Base-by-base conservation (phyloP, 2,329 filamentous ascomycete species). In the Alternaria incomplexa region DNA sequence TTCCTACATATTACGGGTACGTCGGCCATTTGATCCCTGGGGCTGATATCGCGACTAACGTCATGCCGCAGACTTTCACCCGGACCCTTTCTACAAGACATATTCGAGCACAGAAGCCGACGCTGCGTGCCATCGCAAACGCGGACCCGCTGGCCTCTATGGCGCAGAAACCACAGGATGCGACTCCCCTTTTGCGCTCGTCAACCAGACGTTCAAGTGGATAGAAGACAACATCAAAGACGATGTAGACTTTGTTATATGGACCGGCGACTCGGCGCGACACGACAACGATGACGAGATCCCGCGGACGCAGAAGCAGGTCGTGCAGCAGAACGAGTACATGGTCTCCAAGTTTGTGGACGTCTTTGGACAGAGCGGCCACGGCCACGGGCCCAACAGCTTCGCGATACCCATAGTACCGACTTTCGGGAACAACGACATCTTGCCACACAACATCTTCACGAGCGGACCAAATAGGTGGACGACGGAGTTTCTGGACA, bases 341-440 rank as follows among this genome's bases (percentile, higher is more conserved):
- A 84, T 97, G 66, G 90, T 93, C 52, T 82, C 89, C 71, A 93
- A 93, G 78, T 93, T 98, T 79, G 81, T 86, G 50, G 87, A 93
- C 20, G 85, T 91, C 10, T 97, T 97, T 75, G 85, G 86, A 22
- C 64, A 67, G 20, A 56, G 52, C 72, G 81, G 86, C 45, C 83
- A 87, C 67, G 76, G 82, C 20, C 63, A 67, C 53, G 79, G 83
- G 62, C 78, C 80, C 40, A 76, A 82, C 64, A 87, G 88, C 61
- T 86, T 93, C 62, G 80, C 85, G 12, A 86, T 98, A 5, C 95
- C 96, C 5, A 88, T 98, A 28, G 85, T 99, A 20, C 94, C 96
- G 0, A 97, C 90, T 0, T 90, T 97, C 70, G 96, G 96, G 64
- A 99, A 99, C 83, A 99, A 99, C 80, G 96, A 99, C 75, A 94